Evolutionary conservation across 257 asterid genomes (phyloP).

Genomic region (Echites panduratus): DNA sequence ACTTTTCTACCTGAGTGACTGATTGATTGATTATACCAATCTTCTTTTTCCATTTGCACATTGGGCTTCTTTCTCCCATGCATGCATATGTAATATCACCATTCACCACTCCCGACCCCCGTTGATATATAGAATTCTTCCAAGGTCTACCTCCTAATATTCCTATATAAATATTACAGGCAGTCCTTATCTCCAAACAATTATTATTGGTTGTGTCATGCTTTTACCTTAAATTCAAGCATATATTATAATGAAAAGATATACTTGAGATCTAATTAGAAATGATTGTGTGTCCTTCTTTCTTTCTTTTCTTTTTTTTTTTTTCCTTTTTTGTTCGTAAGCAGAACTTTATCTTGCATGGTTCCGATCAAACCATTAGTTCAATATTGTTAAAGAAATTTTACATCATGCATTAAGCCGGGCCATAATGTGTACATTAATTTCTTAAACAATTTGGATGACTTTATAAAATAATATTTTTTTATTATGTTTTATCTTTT

Average conservation of each 20-base stretch:
- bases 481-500: too few relatives aligned
- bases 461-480: too few relatives aligned
- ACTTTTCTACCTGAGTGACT: conserved; percentile 9
- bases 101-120: neutral
- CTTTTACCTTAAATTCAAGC: neutral
- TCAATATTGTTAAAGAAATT: too few relatives aligned
- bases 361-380: too few relatives aligned
- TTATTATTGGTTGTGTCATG: neutral
- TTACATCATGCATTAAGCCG: too few relatives aligned
- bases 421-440: too few relatives aligned
- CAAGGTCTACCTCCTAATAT: too few relatives aligned
- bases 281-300: neutral
- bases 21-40: conserved; percentile 9
- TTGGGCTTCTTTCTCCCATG: conserved; percentile 9
- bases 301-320: too few relatives aligned
- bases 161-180: neutral
- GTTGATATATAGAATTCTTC: too few relatives aligned
- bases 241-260: neutral
- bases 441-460: too few relatives aligned
- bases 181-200: conserved; percentile 7
- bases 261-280: neutral
- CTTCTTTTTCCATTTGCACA: conserved; percentile 3
- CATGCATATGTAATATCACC: neutral
- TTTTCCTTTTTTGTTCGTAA: neutral
- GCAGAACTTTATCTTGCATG: neutral